Conservation (phyloP, 768 basidiomycete species). For the Ephemerocybe angulata region DNA sequence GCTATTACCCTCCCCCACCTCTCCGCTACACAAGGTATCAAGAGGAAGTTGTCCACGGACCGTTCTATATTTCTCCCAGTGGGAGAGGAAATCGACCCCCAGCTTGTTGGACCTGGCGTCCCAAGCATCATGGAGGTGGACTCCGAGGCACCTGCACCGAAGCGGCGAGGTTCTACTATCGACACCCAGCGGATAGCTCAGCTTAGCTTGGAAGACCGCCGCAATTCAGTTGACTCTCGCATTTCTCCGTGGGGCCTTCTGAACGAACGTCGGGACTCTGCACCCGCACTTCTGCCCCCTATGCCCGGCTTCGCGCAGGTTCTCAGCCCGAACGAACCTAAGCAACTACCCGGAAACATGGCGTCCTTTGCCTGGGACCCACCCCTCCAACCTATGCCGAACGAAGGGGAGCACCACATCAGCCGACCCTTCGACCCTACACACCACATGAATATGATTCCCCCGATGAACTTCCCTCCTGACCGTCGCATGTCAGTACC, state of each 20-base stretch:
- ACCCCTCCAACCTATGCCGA: conserved; percentile 40
- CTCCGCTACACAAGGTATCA: conserved; percentile 55
- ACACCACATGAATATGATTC: conserved; percentile 47
- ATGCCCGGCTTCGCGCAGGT: conserved; percentile 51
- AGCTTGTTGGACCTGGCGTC: conserved; percentile 65
- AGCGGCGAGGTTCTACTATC: conserved; percentile 80
- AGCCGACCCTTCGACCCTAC: conserved; percentile 49
- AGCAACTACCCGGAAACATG: conserved; percentile 56
- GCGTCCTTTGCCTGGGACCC: conserved; percentile 65
- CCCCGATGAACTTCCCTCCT: conserved; percentile 52
- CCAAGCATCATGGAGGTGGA: conserved; percentile 58
- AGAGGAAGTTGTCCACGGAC: conserved; percentile 82
- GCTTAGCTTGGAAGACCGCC: conserved; percentile 72
- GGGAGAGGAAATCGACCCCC: conserved; percentile 63
- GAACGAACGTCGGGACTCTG: conserved; percentile 70
- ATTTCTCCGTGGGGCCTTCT: conserved; percentile 52
- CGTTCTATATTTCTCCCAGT: conserved; percentile 46
- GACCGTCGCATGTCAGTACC: conserved; percentile 81
- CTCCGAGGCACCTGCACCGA: conserved; percentile 65
- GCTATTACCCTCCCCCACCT: conserved; percentile 38
- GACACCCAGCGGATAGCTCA: conserved; percentile 76
- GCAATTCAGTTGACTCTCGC: conserved; percentile 72
- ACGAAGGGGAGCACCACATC: conserved; percentile 42
- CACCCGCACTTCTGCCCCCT: conserved; percentile 65
- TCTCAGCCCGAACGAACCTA: conserved; percentile 54